A percentile compares a stretch with the other conserved stretches of the same genome.
phyloP scores from a whole-genome alignment of 805 yeast genomes.

The Candida railenensis region DNA sequence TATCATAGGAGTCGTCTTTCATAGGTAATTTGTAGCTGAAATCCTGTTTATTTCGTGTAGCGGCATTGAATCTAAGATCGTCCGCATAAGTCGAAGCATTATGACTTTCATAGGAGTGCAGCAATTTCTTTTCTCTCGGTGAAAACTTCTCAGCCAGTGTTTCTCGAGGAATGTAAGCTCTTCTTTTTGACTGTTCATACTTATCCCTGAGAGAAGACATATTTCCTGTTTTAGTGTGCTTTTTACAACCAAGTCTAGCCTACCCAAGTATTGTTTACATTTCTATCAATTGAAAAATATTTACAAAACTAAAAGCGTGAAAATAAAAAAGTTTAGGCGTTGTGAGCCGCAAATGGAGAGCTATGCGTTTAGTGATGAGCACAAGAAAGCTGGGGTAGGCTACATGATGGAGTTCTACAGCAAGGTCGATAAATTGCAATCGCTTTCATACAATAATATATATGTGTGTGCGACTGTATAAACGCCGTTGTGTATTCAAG shows the following conservation, averaged over 20 bases:
- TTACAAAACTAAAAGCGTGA: background rate
- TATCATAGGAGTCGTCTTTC: background rate
- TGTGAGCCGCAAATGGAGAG: background rate
- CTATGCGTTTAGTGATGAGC: background rate
- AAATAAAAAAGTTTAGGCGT: too few species aligned
- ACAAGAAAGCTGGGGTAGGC: too few species aligned
- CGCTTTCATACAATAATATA: too few species aligned
- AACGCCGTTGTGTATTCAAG: too few species aligned
- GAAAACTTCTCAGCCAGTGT: background rate
- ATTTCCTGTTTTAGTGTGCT: background rate
- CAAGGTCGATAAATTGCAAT: too few species aligned
- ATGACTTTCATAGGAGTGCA: background rate
- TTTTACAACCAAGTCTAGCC: background rate
- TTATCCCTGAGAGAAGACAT: constrained; percentile 5
- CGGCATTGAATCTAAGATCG: background rate
- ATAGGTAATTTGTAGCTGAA: background rate
- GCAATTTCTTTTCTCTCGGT: background rate
- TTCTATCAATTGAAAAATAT: background rate
- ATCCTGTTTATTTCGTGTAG: background rate
- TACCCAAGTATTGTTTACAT: background rate
- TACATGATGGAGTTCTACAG: too few species aligned
- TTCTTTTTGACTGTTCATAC: constrained; percentile 2
- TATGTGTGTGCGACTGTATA: too few species aligned
- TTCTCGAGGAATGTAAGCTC: constrained; percentile 1
- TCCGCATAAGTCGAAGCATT: background rate